Base-by-base conservation (phyloP, 371 early-diverging fungal species). In the Lichtheimia corymbifera region DNA sequence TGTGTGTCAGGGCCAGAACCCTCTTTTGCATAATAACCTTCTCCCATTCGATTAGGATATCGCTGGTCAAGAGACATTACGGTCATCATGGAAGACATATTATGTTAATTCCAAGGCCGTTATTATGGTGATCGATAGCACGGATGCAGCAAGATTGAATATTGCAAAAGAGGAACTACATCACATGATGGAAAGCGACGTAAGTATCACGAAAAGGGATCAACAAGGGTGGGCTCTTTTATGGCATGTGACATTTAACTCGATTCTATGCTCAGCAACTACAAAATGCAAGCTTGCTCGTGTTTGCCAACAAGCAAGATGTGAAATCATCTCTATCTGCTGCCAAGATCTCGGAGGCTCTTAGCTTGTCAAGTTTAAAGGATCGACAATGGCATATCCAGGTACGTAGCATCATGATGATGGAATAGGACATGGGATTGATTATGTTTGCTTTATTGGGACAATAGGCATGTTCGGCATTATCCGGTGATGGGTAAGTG, bases 311-410 rank as follows among this genome's bases (percentile, higher is more conserved):
- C 73, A 89, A 91, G 54, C 89, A 89, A 64, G 91, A 91, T 63
- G 80, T 86, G 9, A 85, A 85, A 52, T 87, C 85, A 2, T 83
- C 88, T 51, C 61, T 90, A 58, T 75, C 77, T 12, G 88, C 90
- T 40, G 85, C 87, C 13, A 76, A 88, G 66, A 84, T 90, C 17
- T 88, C 90, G 2, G 87, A 90, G n/a, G 80, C 83, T 12, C 64
- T 90, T 57, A 79, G 79, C 7, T 67, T 90, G 49, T 78, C 85
- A 9, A 80, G 78, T 52, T 62, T 90, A 30, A 84, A 86, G 59
- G 90, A 90, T 71, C 74, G 86, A 51, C 87, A 88, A 62, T 90
- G 90, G 89, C 88, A 88, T 67, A 89, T 90, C 52, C 89, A 90
- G 71, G 88, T 83, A 70, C 67, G 56, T 62, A 18, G 27, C 51